These are phyloP conservation scores for Phialocephala sp. DNA, from an alignment of 2,329 filamentous ascomycete genomes.

Conservation along the genomic window DNA sequence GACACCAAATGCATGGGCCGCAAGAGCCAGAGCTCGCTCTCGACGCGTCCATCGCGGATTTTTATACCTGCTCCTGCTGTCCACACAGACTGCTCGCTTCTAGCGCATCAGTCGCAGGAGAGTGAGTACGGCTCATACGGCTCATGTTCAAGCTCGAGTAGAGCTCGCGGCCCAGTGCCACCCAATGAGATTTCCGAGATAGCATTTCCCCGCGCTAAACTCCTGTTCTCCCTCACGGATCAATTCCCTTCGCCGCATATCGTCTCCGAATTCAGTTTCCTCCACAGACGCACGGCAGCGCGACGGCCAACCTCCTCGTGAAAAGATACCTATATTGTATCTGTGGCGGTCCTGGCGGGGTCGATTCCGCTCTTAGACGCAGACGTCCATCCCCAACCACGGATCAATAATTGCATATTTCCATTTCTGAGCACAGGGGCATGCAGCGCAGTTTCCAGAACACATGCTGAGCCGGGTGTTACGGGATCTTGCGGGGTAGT, in stretches of 20 bases:
- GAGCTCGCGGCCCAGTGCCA: background rate
- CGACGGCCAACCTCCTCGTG: background rate
- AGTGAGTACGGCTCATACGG: background rate
- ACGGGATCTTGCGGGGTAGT: background rate
- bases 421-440: background rate
- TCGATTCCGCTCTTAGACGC: background rate
- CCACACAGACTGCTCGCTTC: background rate
- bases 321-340: background rate
- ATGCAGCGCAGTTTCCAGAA: conserved; percentile 7
- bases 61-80: background rate
- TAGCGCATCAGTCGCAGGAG: background rate
- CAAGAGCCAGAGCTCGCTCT: background rate
- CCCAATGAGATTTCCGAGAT: background rate
- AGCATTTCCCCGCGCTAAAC: background rate
- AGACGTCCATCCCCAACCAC: background rate
- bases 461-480: background rate
- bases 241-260: background rate
- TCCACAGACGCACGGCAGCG: background rate
- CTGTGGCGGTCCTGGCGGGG: background rate
- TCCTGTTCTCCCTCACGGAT: background rate
- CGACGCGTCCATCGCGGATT: background rate
- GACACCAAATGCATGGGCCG: background rate
- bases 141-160: background rate
- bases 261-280: conserved; percentile 4
- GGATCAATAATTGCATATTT: background rate